A percentile compares a stretch with the other conserved stretches of the same genome.
phyloP scores from a whole-genome alignment of 2,329 filamentous ascomycete species.

The Blastomyces emzantsi region DNA sequence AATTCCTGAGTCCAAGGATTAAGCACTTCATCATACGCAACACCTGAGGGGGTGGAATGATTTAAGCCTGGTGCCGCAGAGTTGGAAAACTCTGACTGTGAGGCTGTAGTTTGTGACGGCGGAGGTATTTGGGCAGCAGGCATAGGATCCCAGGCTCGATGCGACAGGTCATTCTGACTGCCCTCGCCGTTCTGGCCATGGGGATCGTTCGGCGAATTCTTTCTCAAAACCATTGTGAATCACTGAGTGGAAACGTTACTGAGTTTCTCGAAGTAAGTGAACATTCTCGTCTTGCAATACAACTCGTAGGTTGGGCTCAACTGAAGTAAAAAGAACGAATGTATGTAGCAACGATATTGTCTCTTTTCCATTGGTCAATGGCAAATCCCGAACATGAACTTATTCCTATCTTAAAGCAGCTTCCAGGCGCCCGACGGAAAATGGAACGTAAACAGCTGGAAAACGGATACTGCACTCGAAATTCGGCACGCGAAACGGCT shows the following conservation, averaged over 20 bases:
- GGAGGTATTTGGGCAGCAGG: not conserved
- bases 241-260: not conserved
- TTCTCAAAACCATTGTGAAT: slow-evolving; percentile 3
- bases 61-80: not conserved
- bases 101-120: not conserved
- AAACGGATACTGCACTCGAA: not conserved
- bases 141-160: not conserved
- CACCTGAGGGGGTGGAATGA: not conserved
- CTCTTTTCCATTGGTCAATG: not conserved
- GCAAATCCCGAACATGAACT: not conserved
- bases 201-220: not conserved
- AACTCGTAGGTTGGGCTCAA: not conserved
- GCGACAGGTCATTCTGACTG: not conserved
- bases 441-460: not conserved
- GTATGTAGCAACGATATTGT: not conserved
- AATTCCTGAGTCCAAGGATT: not conserved
- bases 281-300: not conserved
- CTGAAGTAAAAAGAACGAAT: not conserved
- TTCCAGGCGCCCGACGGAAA: not conserved
- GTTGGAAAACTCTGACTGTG: not conserved
- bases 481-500: not conserved
- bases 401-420: not conserved
- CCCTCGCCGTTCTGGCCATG: not conserved
- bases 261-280: not conserved
- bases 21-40: not conserved